These are phyloP conservation scores for Hygrophila difformis DNA, from an alignment of 257 asterid genomes.

Conservation along the genomic window DNA sequence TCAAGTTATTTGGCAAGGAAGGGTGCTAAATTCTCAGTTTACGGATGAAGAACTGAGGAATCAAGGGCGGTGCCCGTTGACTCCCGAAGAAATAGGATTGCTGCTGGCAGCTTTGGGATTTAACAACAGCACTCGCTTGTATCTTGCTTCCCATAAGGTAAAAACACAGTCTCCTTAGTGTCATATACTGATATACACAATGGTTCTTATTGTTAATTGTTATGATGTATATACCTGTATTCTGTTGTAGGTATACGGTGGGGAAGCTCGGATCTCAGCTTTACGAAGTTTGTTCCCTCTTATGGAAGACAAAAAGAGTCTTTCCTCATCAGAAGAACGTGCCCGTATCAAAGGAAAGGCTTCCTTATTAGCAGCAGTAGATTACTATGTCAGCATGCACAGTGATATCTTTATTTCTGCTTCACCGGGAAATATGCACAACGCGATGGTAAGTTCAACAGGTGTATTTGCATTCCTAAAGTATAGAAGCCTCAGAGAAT, in stretches of 20 bases:
- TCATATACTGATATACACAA: not conserved
- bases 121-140: constrained; percentile 77
- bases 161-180: not conserved
- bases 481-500: no score
- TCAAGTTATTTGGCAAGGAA: constrained; percentile 94
- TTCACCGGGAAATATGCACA: constrained; percentile 99
- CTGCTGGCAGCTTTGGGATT: constrained; percentile 95
- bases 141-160: constrained; percentile 99
- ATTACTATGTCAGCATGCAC: constrained; percentile 89
- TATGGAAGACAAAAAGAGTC: constrained; percentile 88
- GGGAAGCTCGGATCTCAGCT: constrained; percentile 79
- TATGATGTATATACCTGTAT: no score
- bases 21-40: constrained; percentile 91
- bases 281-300: constrained; percentile 67
- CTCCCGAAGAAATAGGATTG: constrained; percentile 97
- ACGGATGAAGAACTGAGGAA: constrained; percentile 97
- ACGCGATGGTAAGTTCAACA: constrained; percentile 62
- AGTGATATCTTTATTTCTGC: constrained; percentile 93
- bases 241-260: constrained; percentile 74
- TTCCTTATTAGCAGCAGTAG: constrained; percentile 90
- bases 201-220: not conserved
- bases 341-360: constrained; percentile 80
- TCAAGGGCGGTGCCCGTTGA: constrained; percentile 94
- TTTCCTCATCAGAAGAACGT: constrained; percentile 85
- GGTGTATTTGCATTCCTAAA: no score